phyloP scores from a whole-genome alignment of 2,329 filamentous ascomycete species.

The Penicillium olsonii region DNA sequence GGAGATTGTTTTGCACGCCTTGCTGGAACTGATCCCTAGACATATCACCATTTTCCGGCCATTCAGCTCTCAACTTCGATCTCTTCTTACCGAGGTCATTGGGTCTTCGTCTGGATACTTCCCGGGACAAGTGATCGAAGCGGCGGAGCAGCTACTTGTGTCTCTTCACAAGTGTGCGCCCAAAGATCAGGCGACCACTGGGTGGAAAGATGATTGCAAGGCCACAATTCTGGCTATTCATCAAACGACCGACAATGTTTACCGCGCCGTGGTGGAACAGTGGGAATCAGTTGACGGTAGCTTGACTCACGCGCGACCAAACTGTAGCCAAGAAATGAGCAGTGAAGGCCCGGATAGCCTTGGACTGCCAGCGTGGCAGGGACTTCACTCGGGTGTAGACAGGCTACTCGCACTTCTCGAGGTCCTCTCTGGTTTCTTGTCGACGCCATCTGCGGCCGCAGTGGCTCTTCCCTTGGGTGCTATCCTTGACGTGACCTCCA shows the following conservation, averaged over 20 bases:
- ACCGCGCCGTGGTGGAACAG: conserved; percentile 77
- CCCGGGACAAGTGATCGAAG: conserved; percentile 55
- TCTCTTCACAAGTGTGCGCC: conserved; percentile 77
- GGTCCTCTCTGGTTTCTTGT: conserved; percentile 65
- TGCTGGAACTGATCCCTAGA: conserved; percentile 71
- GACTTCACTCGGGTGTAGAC: conserved; percentile 72
- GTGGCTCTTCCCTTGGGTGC: conserved; percentile 68
- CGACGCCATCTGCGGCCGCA: conserved; percentile 62
- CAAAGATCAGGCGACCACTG: conserved; percentile 73
- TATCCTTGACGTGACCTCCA: conserved; percentile 67
- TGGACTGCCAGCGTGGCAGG: conserved; percentile 69
- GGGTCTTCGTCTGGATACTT: conserved; percentile 61
- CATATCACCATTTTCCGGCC: conserved; percentile 84
- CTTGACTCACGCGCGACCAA: conserved; percentile 35
- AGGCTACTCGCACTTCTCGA: conserved; percentile 67
- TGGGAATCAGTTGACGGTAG: conserved; percentile 69
- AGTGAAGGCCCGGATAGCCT: conserved; percentile 45
- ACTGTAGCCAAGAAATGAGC: conserved; percentile 37
- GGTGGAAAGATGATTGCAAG: conserved; percentile 72
- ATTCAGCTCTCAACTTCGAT: conserved; percentile 67
- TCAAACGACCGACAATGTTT: conserved; percentile 70
- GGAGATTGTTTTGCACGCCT: conserved; percentile 70
- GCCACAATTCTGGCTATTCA: conserved; percentile 67
- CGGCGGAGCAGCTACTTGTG: conserved; percentile 66
- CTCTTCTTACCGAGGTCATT: conserved; percentile 61